phyloP scores from a whole-genome alignment of 345 rosid species.

The Salix caprea region DNA sequence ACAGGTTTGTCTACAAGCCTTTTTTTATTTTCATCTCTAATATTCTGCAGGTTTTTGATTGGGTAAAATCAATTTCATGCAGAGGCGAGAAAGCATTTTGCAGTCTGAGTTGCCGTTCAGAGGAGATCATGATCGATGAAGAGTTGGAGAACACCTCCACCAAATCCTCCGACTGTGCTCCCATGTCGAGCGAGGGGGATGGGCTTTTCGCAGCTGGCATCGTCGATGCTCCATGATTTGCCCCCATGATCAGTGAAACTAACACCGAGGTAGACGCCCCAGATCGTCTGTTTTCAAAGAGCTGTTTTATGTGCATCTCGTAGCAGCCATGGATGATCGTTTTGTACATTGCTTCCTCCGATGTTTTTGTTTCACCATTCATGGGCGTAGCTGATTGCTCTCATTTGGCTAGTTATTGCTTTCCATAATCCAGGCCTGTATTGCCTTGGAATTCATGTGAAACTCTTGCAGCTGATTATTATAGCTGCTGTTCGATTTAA shows the following conservation, averaged over 20 bases:
- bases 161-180: conserved; percentile 21
- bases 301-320: conserved; percentile 58
- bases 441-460: background rate
- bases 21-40: background rate
- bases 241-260: conserved; percentile 29
- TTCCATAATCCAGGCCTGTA: conserved; percentile 20
- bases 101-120: conserved; percentile 56
- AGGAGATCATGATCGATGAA: conserved; percentile 61
- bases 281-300: conserved; percentile 57
- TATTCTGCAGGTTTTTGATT: background rate
- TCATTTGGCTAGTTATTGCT: conserved; percentile 6
- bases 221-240: conserved; percentile 24
- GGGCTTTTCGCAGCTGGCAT: conserved; percentile 39
- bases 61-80: conserved; percentile 19
- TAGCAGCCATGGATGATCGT: conserved; percentile 70
- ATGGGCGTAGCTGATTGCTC: conserved; percentile 24
- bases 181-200: conserved; percentile 15
- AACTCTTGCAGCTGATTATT: conserved; percentile 32
- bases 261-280: conserved; percentile 19
- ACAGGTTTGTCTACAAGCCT: conserved; percentile 45
- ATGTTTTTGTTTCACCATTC: conserved; percentile 31
- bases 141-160: conserved; percentile 33
- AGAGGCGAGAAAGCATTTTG: conserved; percentile 91
- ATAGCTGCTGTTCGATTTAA: conserved; percentile 29
- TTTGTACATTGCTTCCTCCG: conserved; percentile 40